phyloP scores from a whole-genome alignment of 1,139 yeast species.

The Chernovozyma aurita region DNA sequence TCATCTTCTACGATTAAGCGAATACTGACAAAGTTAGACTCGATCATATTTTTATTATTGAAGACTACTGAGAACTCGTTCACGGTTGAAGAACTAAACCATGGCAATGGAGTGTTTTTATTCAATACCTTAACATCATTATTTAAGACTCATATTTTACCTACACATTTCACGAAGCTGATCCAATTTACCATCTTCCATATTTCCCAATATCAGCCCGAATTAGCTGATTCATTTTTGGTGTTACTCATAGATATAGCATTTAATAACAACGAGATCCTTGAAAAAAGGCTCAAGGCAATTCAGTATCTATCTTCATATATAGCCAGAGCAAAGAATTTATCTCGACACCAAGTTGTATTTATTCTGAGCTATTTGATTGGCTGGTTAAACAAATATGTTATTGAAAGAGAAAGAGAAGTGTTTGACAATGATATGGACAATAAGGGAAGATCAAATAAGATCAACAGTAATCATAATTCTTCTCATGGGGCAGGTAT shows the following conservation, averaged over 20 bases:
- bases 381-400: slow-evolving; percentile 79
- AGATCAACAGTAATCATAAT: not conserved
- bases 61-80: slow-evolving; percentile 46
- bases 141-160: slow-evolving; percentile 77
- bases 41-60: slow-evolving; percentile 55
- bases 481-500: slow-evolving; percentile 33
- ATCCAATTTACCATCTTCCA: slow-evolving; percentile 83
- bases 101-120: slow-evolving; percentile 67
- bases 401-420: slow-evolving; percentile 78
- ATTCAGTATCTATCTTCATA: slow-evolving; percentile 90
- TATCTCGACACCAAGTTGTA: slow-evolving; percentile 67
- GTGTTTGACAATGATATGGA: slow-evolving; percentile 47
- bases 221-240: slow-evolving; percentile 78
- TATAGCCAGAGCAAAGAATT: slow-evolving; percentile 78
- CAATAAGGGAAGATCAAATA: slow-evolving; percentile 8
- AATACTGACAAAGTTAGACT: slow-evolving; percentile 66
- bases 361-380: slow-evolving; percentile 76
- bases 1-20: slow-evolving; percentile 51
- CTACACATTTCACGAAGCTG: slow-evolving; percentile 89
- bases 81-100: slow-evolving; percentile 45
- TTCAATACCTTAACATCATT: slow-evolving; percentile 72
- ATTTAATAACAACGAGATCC: slow-evolving; percentile 59
- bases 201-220: slow-evolving; percentile 76
- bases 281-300: slow-evolving; percentile 78
- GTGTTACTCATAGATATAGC: slow-evolving; percentile 82